Evolutionary conservation across 2,329 filamentous ascomycete genomes (phyloP), one percentile per base, ranked within the genome.

Genomic region (Aspergillus ustus): DNA sequence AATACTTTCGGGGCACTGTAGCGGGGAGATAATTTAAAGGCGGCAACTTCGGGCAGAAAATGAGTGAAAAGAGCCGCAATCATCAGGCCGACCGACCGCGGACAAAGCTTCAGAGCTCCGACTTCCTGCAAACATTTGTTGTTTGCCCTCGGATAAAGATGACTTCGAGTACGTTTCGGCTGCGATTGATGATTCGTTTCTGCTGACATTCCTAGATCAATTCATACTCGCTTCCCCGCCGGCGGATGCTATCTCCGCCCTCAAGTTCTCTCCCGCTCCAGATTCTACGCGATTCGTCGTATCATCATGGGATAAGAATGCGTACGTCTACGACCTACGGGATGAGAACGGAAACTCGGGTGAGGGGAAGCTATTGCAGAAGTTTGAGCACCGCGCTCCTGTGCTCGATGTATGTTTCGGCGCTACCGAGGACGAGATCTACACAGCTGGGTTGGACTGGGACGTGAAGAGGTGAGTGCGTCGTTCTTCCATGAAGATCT

Each of bases 321-420:
- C 96, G 59, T 96, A 97, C 78, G 84, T 94, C 56, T 98, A 98
- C 83, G 91, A 96, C 73, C 85, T 90, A 62, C 80, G 82, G 19
- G 78, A 78, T 50, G 81, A 81, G 64, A 84, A 84, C 54, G 76
- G 75, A 22, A 83, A 85, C 65, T 82, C 85, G 43, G 85, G 84
- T 25, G 78, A 81, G 54, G 89, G 87, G 7, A 85, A 85, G 58
- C 82, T 96, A 31, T 72, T 93, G 34, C 85, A 87, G 66, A 91
- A 89, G 66, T 92, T 90, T 72, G 89, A 93, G 75, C 90, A 95
- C 76, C 87, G 89, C 63, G 92, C 92, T 7, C 93, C 95, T 0
- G 90, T 99, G 8, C 83, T 99, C 61, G 93, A 97, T 75, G 90
- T 95, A 19, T 97, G 93, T 79, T 99, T 96, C 72, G 94, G 94